Evolutionary conservation across 2,329 filamentous ascomycete species (phyloP), one percentile per base, ranked within the genome.

Genomic region (Neoascochyta sp.): DNA sequence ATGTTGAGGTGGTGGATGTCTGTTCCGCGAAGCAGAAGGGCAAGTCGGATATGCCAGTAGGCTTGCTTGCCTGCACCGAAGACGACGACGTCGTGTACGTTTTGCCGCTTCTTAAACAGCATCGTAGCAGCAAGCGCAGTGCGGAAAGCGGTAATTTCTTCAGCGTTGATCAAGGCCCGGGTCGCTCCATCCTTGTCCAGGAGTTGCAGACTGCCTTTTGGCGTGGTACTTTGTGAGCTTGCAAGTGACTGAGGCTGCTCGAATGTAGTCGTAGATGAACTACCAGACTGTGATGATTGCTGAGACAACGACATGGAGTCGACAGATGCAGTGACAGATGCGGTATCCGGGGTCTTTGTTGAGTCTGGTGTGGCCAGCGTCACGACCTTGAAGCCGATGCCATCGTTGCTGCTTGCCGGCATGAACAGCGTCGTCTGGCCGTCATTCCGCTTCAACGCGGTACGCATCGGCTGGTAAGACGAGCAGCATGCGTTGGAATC

Each of bases 21-120:
- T 24, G 67, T 53, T 0, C 72, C 70, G 1, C 75, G 82, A 27
- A 92, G 72, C 42, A 90, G 73, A 8, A 96, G 73, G 0, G 89
- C 82, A 4, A 96, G 74, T 1, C 88, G 81, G 23, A 94, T 78
- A 59, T 95, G 90, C 89, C 89, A 96, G 67, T 90, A 94, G 9
- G 90, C 90, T 67, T 95, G 89, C 47, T 83, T 80, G 14, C 35
- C 90, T 18, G 83, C 81, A 14, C 90, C 90, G 59, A 95, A 96
- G 30, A 94, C 82, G 9, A 83, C 81, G 8, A 95, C 57, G 9
- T 81, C 86, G 54, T 82, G 80, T 22, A 94, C 81, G 16, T 75
- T 74, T 32, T 75, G 69, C 33, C 90, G 84, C 50, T 70, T 70
- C 47, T 67, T 69, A 52, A 77, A 76, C 11, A 82, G 69, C 45